A percentile compares a stretch with the other conserved stretches of the same genome.
Evolutionary conservation across 2,329 filamentous ascomycete genomes (phyloP).

Genomic region (Cladosporium velox): DNA sequence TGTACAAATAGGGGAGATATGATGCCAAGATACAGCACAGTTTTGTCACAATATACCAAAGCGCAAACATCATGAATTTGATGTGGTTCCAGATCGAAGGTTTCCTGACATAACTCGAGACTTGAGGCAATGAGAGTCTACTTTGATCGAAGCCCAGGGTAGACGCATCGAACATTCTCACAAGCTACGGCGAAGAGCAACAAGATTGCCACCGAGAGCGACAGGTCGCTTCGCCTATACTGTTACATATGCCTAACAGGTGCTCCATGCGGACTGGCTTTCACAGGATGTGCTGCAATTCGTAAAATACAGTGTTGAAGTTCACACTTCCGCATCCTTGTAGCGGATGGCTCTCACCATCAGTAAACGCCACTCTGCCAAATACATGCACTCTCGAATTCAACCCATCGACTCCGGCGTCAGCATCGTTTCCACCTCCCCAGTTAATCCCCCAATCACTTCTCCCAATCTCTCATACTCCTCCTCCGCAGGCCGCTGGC

Average conservation of each 20-base stretch:
- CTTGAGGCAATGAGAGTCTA: background rate
- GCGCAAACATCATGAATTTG: background rate
- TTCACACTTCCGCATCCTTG: background rate
- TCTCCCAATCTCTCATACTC: slow-evolving; percentile 7
- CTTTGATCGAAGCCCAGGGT: no score
- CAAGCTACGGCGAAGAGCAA: no score
- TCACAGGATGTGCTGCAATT: no score
- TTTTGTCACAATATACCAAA: background rate
- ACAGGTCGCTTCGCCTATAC: no score
- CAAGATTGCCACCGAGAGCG: no score
- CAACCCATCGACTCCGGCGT: slow-evolving; percentile 17
- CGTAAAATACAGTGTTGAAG: no score
- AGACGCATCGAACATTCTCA: no score
- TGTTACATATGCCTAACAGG: no score
- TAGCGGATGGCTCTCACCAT: background rate
- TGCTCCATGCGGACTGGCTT: no score
- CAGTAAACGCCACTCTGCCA: background rate
- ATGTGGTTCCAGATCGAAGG: no score
- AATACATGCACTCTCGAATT: background rate
- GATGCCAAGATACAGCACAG: slow-evolving; percentile 11
- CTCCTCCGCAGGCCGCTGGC: slow-evolving; percentile 13
- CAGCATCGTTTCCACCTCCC: background rate
- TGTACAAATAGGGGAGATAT: slow-evolving; percentile 15
- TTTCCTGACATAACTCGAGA: background rate
- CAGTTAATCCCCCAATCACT: background rate